Conservation (phyloP, 805 yeast species). For the Cyberlindnera japonica region DNA sequence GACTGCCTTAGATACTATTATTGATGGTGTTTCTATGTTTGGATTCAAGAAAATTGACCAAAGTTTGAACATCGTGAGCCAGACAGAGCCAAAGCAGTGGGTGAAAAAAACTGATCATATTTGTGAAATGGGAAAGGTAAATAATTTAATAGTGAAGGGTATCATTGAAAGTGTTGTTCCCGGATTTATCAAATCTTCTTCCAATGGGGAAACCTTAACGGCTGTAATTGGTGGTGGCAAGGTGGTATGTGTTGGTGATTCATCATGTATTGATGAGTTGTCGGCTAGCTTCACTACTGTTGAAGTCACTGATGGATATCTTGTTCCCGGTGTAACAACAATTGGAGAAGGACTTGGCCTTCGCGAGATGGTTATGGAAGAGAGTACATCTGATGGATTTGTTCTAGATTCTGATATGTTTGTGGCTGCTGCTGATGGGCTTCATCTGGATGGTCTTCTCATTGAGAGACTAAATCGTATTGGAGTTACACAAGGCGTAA, state of each 20-base stretch:
- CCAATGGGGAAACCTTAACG: neutral
- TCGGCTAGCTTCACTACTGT: neutral
- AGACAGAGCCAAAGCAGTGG: neutral
- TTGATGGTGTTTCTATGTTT: conserved; percentile 8
- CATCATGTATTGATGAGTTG: neutral
- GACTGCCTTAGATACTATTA: conserved; percentile 2
- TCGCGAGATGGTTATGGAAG: conserved; percentile 7
- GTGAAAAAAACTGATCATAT: neutral
- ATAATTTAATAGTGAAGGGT: conserved; percentile 5
- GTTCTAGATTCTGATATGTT: conserved; percentile 1
- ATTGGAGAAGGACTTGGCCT: conserved; percentile 9
- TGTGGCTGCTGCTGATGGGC: conserved; percentile 10
- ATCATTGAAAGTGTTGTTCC: conserved; percentile 3
- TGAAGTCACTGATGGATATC: conserved; percentile 4
- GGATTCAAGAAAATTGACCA: conserved; percentile 1
- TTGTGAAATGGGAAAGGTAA: neutral
- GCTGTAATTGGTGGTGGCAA: conserved; percentile 4
- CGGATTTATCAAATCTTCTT: conserved; percentile 2
- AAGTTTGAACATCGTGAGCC: neutral
- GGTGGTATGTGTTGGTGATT: conserved; percentile 6
- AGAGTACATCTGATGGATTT: conserved; percentile 4
- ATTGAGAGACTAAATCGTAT: conserved; percentile 6
- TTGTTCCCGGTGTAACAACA: conserved; percentile 7
- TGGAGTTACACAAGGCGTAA: conserved; percentile 7
- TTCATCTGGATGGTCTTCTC: conserved; percentile 5